phyloP scores from a whole-genome alignment of 2,329 filamentous ascomycete species.

The Colletotrichum sansevieriae region DNA sequence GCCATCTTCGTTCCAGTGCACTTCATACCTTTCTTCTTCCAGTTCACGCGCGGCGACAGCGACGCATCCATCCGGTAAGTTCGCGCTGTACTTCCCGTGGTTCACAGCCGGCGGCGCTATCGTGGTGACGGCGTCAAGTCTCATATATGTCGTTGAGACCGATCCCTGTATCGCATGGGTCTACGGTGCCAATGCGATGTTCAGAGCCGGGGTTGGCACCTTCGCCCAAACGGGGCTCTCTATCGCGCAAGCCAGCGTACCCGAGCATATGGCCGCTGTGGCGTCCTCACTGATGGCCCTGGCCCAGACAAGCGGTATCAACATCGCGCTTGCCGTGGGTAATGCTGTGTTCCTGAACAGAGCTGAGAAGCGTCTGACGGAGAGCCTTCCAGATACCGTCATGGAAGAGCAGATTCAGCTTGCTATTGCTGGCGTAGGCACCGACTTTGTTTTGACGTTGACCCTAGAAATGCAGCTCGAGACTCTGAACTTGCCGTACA shows the following conservation, averaged over 20 bases:
- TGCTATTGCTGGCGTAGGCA: conserved; percentile 44
- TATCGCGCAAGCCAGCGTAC: conserved; percentile 30
- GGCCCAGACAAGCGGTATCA: conserved; percentile 38
- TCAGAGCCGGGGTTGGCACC: conserved; percentile 55
- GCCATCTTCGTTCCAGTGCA: conserved; percentile 50
- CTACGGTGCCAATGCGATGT: conserved; percentile 53
- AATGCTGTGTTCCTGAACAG: conserved; percentile 50
- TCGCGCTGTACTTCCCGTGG: conserved; percentile 55
- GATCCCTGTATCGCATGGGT: conserved; percentile 42
- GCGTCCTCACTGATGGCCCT: conserved; percentile 28
- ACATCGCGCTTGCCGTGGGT: conserved; percentile 27
- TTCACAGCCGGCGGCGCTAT: conserved; percentile 54
- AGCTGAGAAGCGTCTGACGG: conserved; percentile 45
- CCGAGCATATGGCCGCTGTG: conserved; percentile 21
- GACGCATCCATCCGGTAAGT: conserved; percentile 42
- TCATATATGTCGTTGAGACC: conserved; percentile 50
- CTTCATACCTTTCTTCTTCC: conserved; percentile 64
- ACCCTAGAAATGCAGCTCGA: conserved; percentile 42
- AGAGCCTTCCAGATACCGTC: conserved; percentile 44
- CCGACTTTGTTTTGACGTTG: conserved; percentile 34
- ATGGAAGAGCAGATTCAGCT: conserved; percentile 43
- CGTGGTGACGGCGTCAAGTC: conserved; percentile 50
- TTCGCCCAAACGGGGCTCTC: conserved; percentile 51
- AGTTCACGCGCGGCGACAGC: conserved; percentile 58
- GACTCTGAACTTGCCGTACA: conserved; percentile 41